Conservation (phyloP, 106 monocot genomes). For the Acorus calamus region DNA sequence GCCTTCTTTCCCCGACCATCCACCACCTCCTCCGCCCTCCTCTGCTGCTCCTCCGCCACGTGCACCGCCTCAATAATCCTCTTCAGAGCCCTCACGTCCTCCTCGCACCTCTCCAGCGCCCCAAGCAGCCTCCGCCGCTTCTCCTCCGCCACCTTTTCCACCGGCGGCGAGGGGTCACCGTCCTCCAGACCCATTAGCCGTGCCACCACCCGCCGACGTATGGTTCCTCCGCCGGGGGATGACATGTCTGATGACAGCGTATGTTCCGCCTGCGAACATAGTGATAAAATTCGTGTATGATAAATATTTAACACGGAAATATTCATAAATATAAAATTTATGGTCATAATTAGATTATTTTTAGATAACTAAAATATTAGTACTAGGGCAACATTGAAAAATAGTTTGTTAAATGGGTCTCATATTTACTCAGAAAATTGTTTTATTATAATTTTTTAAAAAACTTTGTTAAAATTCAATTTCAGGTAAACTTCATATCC, state of each 20-base stretch:
- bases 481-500: too few relatives aligned
- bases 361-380: too few relatives aligned
- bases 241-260: slow-evolving; percentile 10
- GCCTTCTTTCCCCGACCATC: slow-evolving; percentile 35
- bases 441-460: too few relatives aligned
- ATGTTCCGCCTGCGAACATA: neutral
- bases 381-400: too few relatives aligned
- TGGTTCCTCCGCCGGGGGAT: slow-evolving; percentile 4
- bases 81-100: slow-evolving; percentile 53
- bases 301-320: too few relatives aligned
- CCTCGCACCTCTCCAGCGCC: slow-evolving; percentile 76
- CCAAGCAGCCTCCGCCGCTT: slow-evolving; percentile 68
- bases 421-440: too few relatives aligned
- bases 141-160: slow-evolving; percentile 28
- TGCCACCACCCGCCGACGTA: slow-evolving; percentile 14
- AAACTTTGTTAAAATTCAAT: too few relatives aligned
- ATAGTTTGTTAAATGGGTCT: too few relatives aligned
- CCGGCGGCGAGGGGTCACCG: neutral
- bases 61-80: slow-evolving; percentile 59
- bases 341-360: too few relatives aligned
- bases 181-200: slow-evolving; percentile 25
- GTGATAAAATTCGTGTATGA: too few relatives aligned
- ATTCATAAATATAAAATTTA: too few relatives aligned
- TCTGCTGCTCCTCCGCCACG: slow-evolving; percentile 12
- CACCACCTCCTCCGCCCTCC: slow-evolving; percentile 36